Base-by-base conservation (phyloP, 306 rosid species). In the Cicer pinnatifidum region DNA sequence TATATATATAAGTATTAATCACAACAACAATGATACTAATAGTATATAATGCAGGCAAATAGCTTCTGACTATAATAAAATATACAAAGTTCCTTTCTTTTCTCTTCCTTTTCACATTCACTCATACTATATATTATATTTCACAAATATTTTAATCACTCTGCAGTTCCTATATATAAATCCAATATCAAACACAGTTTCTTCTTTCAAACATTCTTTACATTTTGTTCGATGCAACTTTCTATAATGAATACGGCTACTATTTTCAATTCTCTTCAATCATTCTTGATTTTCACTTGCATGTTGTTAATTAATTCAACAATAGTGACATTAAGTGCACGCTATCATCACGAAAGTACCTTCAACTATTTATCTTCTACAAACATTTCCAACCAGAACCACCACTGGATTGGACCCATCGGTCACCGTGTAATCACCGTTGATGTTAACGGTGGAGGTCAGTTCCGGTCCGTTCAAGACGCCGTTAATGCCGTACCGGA, bases 401-500 rank as follows among this genome's bases (percentile, higher is more conserved):
- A 81, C 70, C 72, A 57, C 10, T 87, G 98, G 97, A 63, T 86
- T 2, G 96, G 89, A 43, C 97, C 97, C 35, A 11, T 69, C 13
- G 96, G 98, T 11, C 43, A 82, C 83, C 92, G 89, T 3, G 48
- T 65, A 5, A 84, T 93, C 66, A 82, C 85, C 0, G 97, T 90
- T 0, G 87, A 89, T 46, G 43, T 84, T 1, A 82, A 86, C 9
- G 98, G 96, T 11, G 82, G 82, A 9, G 92, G 80, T 15, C 81
- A 85, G 13, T 89, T 87, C 83, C 77, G 2, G 61, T 88, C 90
- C 2, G 96, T 93, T 43, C 98, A 93, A 80, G 85, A 85, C 0
- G 97, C 97, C 23, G 93, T 93, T 1, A 77, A 93, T 59, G 77
- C 93, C 3, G 86, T 90, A 9, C 85, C 90, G 0, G 87, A 63